Percentiles rank a stretch among this genome's conserved stretches.
Evolutionary conservation across 257 asterid genomes (phyloP).

Genomic region (Ophiorrhiza pumila): DNA sequence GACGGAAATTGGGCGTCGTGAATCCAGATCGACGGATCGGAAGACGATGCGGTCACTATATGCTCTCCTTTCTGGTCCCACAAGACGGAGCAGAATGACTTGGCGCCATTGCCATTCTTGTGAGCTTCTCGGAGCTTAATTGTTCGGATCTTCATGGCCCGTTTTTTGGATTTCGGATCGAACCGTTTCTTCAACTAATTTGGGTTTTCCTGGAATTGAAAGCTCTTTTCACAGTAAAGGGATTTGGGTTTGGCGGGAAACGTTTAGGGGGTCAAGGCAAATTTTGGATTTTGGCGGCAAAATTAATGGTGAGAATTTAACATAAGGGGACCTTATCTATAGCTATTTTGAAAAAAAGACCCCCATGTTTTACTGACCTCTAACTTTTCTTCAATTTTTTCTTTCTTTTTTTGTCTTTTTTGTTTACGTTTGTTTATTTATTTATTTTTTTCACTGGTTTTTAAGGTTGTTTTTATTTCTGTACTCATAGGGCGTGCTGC

Average conservation of each 20-base stretch:
- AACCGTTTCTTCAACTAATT: not conserved
- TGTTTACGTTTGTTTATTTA: too few relatives aligned
- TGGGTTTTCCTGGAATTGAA: not conserved
- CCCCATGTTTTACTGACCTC: not conserved
- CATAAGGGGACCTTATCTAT: not conserved
- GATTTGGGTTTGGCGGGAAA: slow-evolving; percentile 31
- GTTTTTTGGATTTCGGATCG: not conserved
- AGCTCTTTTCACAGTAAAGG: not conserved
- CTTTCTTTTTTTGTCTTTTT: not conserved
- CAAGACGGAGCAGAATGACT: slow-evolving; percentile 55
- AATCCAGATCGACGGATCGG: slow-evolving; percentile 73
- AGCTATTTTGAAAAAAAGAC: not conserved
- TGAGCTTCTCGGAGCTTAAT: slow-evolving; percentile 91
- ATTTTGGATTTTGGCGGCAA: slow-evolving; percentile 18
- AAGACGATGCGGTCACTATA: slow-evolving; percentile 77
- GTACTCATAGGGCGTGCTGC: too few relatives aligned
- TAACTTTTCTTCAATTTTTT: not conserved
- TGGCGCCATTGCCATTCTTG: slow-evolving; percentile 33
- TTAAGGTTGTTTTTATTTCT: too few relatives aligned
- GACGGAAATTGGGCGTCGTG: slow-evolving; percentile 62
- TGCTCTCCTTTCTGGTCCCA: slow-evolving; percentile 67
- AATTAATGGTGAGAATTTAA: not conserved
- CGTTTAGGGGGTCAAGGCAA: not conserved
- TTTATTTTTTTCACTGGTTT: not conserved
- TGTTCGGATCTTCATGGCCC: slow-evolving; percentile 74